These are phyloP conservation scores for Aspergillus thermomutatus DNA, from an alignment of 2,329 filamentous ascomycete genomes.

Conservation along the genomic window DNA sequence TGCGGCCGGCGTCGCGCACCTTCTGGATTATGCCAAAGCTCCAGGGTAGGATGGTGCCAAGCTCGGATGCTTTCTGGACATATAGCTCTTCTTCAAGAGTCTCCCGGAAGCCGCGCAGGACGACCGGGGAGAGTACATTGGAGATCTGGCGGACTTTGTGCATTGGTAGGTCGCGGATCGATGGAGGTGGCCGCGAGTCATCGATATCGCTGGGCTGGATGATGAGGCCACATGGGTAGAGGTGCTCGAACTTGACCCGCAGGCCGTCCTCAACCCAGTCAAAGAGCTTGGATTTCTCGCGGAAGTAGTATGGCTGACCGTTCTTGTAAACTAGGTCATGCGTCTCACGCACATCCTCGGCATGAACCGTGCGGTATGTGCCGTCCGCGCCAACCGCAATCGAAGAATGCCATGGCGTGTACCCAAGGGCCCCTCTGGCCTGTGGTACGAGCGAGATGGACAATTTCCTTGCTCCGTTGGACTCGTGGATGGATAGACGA, in stretches of 20 bases:
- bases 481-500: slow-evolving; percentile 29
- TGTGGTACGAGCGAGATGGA: slow-evolving; percentile 26
- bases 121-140: slow-evolving; percentile 51
- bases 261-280: slow-evolving; percentile 39
- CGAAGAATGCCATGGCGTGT: slow-evolving; percentile 34
- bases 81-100: slow-evolving; percentile 47
- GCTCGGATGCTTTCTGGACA: slow-evolving; percentile 44
- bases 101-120: slow-evolving; percentile 52
- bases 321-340: slow-evolving; percentile 49
- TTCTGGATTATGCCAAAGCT: slow-evolving; percentile 53
- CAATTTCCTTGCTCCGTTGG: slow-evolving; percentile 23
- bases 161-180: slow-evolving; percentile 22
- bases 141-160: slow-evolving; percentile 39
- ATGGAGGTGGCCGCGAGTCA: slow-evolving; percentile 19
- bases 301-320: slow-evolving; percentile 48
- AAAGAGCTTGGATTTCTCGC: slow-evolving; percentile 48
- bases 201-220: slow-evolving; percentile 21
- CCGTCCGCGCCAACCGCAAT: slow-evolving; percentile 29
- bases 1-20: slow-evolving; percentile 48
- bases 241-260: slow-evolving; percentile 41
- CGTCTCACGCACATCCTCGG: slow-evolving; percentile 25
- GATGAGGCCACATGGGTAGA: slow-evolving; percentile 41
- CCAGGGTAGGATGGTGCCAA: slow-evolving; percentile 51
- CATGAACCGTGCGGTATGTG: slow-evolving; percentile 22
- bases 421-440: slow-evolving; percentile 19